Evolutionary conservation across 2,329 filamentous ascomycete genomes (phyloP), one percentile per base, ranked within the genome.

Genomic region (Trichoderma hamatum): DNA sequence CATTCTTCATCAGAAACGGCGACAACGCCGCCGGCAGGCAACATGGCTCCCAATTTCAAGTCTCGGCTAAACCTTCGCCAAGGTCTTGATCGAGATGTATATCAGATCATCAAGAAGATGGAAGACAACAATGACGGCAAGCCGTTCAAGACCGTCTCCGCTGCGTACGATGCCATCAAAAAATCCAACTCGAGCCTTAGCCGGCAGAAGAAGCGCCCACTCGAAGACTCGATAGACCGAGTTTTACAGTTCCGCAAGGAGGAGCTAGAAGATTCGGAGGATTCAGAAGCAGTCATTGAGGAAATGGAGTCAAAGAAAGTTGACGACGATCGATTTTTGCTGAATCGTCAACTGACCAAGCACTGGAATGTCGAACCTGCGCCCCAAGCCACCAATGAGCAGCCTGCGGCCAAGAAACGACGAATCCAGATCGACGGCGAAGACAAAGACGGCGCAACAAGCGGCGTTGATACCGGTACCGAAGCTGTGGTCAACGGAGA

Each of bases 181-280:
- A 82, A 84, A 62, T 97, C 94, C 16, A 97, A 97, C 78, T 97
- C 94, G 0, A 94, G 91, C 73, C 81, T 98, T 26, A 93, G 92
- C 71, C 85, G 96, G 26, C 89, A 92, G 73, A 93, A 93, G 49
- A 97, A 96, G 79, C 90, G 89, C 70, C 84, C 91, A 0, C 82
- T 98, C 1, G 92, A 97, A 78, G 92, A 96, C 72, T 91, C 92
- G 43, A 93, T 98, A 72, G 93, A 97, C 71, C 85, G 93, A 9
- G 93, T 94, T 0, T 82, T 97, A 19, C 87, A 90, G 9, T 88
- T 93, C 21, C 83, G 95, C 5, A 90, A 89, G 72, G 88, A 92
- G 72, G 86, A 89, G 70, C 78, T 83, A 16, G 85, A 86, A 28
- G 86, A 85, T 4, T 82, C 84, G 34, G 84, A 84, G 61, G 85